Base-by-base conservation (phyloP, 352 stramenopile genomes). In the Phytopythium aichiense region DNA sequence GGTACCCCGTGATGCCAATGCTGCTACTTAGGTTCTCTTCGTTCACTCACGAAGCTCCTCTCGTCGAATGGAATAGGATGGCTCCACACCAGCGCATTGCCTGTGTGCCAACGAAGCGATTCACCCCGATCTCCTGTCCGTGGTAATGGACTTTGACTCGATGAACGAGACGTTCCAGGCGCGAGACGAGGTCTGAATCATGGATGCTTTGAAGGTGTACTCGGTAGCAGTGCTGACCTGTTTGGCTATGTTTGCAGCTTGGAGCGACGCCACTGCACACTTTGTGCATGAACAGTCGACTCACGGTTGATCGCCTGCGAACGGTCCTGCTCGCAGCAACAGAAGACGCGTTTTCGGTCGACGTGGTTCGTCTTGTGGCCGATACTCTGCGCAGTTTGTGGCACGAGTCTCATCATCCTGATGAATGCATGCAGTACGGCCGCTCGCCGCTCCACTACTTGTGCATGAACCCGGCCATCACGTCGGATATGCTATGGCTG, bases 371-470 rank as follows among this genome's bases (percentile, higher is more conserved):
- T 65, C 12, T n/a, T n/a, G 25, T 13, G 12, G 1, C 4, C n/a
- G 25, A 8, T 11, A 22, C 4, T 38, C 1, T 31, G 23, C 7
- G 3, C 6, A 4, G 0, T n/a, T 35, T 37, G 4, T 54, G 25
- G 7, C 6, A 22, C 48, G 25, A 16, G 18, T 54, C 48, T 31
- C 4, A 54, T 16, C 28, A 3, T 15, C 3, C n/a, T 18, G 4
- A 4, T 15, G 3, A 2, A 22, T 28, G 13, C 33, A 13, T 7
- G 5, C 13, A 90, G 81, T 70, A 88, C 60, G 79, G 64, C 0
- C 68, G 71, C 51, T 88, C 80, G 15, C 82, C 83, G 4, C 73
- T 92, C 30, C 83, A 92, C 61, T 92, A 92, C 40, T 45, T 88
- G 18, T 90, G 80, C 51, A 85, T 86, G 75, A 90, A 87, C 60